These are phyloP conservation scores for Stropharia rugosoannulata DNA, from an alignment of 768 basidiomycete species.

Conservation along the genomic window DNA sequence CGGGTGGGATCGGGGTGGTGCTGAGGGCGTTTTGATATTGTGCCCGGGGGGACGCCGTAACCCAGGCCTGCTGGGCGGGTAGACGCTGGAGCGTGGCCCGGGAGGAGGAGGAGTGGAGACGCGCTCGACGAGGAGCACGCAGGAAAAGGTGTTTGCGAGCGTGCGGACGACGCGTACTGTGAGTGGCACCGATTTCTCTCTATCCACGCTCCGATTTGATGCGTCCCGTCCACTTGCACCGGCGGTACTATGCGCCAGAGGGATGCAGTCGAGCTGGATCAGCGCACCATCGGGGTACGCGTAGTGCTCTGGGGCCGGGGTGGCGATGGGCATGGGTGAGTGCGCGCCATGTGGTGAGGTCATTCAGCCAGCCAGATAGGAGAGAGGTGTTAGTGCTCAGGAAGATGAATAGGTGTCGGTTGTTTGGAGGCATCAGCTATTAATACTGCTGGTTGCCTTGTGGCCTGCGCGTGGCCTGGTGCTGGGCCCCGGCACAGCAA, in stretches of 20 bases:
- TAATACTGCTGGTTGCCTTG: no score
- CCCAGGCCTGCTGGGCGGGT: no score
- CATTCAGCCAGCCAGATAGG: background rate
- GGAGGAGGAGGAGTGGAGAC: background rate
- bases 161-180: conserved; percentile 11
- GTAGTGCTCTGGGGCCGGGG: background rate
- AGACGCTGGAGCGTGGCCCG: no score
- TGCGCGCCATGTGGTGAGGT: background rate
- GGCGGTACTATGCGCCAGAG: background rate
- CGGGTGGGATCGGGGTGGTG: no score
- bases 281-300: background rate
- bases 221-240: background rate
- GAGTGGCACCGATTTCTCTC: conserved; percentile 3
- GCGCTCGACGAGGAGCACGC: conserved; percentile 13
- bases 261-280: conserved; percentile 1
- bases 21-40: no score
- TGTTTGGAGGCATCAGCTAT: no score
- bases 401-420: no score
- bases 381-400: background rate
- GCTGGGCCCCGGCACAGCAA: no score
- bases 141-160: conserved; percentile 15
- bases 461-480: no score
- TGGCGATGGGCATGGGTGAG: background rate
- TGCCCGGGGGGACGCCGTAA: no score
- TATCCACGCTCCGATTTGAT: background rate